Evolutionary conservation across 768 basidiomycete species (phyloP).

Genomic region (Kwoniella sp.): DNA sequence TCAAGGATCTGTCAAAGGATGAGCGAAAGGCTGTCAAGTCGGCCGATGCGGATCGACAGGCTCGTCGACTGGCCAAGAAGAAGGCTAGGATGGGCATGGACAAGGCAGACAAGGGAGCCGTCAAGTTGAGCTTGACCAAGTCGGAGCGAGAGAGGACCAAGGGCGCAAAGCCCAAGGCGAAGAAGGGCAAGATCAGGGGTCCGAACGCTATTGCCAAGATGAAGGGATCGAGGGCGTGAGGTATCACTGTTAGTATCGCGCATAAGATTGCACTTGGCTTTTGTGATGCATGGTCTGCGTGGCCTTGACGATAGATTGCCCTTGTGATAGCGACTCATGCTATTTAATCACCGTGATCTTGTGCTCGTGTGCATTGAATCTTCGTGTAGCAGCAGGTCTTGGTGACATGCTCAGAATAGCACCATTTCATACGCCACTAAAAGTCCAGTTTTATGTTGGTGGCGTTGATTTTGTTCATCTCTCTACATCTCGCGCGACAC

Average conservation of each 20-base stretch:
- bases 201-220: conserved; percentile 50
- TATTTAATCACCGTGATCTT: too few species aligned
- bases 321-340: too few species aligned
- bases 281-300: not conserved
- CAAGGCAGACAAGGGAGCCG: conserved; percentile 48
- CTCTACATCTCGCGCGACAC: conserved; percentile 5
- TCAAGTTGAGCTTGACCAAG: conserved; percentile 49
- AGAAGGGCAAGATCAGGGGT: conserved; percentile 56
- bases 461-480: not conserved
- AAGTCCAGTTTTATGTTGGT: not conserved
- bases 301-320: not conserved
- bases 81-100: conserved; percentile 60
- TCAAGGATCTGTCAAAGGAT: conserved; percentile 77
- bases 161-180: conserved; percentile 48
- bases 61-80: conserved; percentile 86
- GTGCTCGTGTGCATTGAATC: too few species aligned
- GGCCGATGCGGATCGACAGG: conserved; percentile 75
- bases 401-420: too few species aligned
- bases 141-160: conserved; percentile 35
- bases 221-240: conserved; percentile 53
- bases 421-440: too few species aligned
- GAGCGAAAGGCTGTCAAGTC: conserved; percentile 83
- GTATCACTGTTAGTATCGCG: not conserved
- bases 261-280: not conserved
- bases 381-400: too few species aligned